These are phyloP conservation scores for Malassezia brasiliensis DNA, from an alignment of 1,284 basidiomycete species.

Conservation along the genomic window DNA sequence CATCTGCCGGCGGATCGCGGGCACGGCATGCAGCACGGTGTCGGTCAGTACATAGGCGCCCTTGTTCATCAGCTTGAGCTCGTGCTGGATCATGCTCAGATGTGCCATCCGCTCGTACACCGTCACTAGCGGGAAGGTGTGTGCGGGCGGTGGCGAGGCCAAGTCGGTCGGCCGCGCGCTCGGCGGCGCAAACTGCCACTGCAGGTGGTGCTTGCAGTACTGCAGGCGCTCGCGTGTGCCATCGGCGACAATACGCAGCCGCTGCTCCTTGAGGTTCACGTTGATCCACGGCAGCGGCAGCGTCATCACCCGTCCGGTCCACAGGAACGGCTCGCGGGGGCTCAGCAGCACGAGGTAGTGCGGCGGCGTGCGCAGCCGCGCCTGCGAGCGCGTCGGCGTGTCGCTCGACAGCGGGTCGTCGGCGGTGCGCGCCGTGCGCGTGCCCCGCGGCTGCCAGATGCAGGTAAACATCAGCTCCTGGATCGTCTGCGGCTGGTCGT, in stretches of 20 bases:
- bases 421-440: neutral
- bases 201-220: constrained; percentile 68
- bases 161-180: neutral
- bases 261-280: constrained; percentile 39
- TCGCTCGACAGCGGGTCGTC: neutral
- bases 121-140: constrained; percentile 52
- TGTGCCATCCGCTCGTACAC: constrained; percentile 82
- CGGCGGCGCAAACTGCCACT: constrained; percentile 27
- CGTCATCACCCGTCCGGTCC: constrained; percentile 77
- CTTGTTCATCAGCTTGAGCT: constrained; percentile 78
- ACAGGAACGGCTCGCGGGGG: constrained; percentile 76
- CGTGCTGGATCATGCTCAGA: constrained; percentile 74
- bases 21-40: constrained; percentile 67
- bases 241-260: constrained; percentile 51
- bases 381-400: neutral
- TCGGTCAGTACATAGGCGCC: constrained; percentile 83
- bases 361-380: constrained; percentile 20
- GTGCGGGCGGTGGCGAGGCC: neutral
- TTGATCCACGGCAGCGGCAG: constrained; percentile 36
- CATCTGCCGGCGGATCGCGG: constrained; percentile 27
- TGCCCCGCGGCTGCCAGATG: constrained; percentile 37
- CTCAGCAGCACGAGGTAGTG: constrained; percentile 77
- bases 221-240: constrained; percentile 69
- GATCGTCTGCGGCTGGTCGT: constrained; percentile 70
- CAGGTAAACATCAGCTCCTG: constrained; percentile 75